These are phyloP conservation scores for Pestalotiopsis sp. DNA, from an alignment of 2,329 filamentous ascomycete species.

Conservation along the genomic window DNA sequence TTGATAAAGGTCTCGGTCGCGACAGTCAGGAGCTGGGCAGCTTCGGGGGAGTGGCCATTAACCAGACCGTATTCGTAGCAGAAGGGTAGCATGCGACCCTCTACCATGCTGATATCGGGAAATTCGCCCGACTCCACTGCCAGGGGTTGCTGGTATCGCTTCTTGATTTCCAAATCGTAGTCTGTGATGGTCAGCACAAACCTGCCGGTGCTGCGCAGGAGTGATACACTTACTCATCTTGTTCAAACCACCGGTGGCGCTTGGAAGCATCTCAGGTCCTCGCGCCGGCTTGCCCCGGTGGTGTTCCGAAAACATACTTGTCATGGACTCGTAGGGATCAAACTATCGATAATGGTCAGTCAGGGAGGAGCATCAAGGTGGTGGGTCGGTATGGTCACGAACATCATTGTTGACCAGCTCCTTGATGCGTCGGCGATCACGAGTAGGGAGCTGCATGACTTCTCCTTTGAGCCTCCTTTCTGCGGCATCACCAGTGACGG, in stretches of 20 bases:
- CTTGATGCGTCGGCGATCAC: slow-evolving; percentile 69
- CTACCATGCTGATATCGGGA: slow-evolving; percentile 65
- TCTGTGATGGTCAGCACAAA: slow-evolving; percentile 40
- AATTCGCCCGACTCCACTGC: slow-evolving; percentile 72
- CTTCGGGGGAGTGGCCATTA: slow-evolving; percentile 61
- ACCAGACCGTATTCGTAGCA: slow-evolving; percentile 68
- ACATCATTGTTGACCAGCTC: slow-evolving; percentile 66
- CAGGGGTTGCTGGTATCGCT: slow-evolving; percentile 65
- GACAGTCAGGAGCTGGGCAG: slow-evolving; percentile 65
- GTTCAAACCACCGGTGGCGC: slow-evolving; percentile 70
- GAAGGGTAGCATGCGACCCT: slow-evolving; percentile 67
- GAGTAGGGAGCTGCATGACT: slow-evolving; percentile 70
- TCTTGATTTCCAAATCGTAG: slow-evolving; percentile 68
- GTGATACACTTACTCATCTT: slow-evolving; percentile 69
- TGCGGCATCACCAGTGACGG: slow-evolving; percentile 65
- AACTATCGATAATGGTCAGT: slow-evolving; percentile 41
- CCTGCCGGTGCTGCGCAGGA: slow-evolving; percentile 4
- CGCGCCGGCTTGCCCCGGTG: slow-evolving; percentile 48
- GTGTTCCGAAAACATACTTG: slow-evolving; percentile 54
- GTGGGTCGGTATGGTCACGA: slow-evolving; percentile 27
- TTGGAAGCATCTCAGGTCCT: slow-evolving; percentile 65
- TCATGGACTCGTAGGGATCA: slow-evolving; percentile 57
- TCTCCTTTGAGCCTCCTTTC: slow-evolving; percentile 69
- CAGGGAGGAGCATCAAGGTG: background rate
- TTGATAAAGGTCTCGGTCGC: slow-evolving; percentile 71